phyloP scores from a whole-genome alignment of 768 basidiomycete genomes.

The Leccinum variicolor region DNA sequence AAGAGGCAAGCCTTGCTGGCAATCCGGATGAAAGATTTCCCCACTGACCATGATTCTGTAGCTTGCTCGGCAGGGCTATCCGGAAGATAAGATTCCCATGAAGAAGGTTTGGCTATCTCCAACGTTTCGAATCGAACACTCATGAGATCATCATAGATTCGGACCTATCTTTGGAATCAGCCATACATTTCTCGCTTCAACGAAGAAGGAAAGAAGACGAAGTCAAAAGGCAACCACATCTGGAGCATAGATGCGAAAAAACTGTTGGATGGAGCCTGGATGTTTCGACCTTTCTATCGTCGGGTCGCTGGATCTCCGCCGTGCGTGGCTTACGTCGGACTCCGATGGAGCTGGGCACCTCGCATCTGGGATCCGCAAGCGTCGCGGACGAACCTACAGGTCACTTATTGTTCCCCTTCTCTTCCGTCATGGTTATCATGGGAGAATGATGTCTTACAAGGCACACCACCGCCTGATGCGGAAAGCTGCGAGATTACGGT shows the following conservation, averaged over 20 bases:
- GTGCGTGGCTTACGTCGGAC: constrained; percentile 73
- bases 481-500: constrained; percentile 73
- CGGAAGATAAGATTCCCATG: constrained; percentile 93
- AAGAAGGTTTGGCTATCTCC: constrained; percentile 67
- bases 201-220: constrained; percentile 98
- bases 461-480: constrained; percentile 74
- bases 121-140: constrained; percentile 8
- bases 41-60: constrained; percentile 30
- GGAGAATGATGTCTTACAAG: constrained; percentile 80
- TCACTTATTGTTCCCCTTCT: constrained; percentile 74
- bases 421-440: constrained; percentile 88
- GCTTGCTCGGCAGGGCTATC: constrained; percentile 83
- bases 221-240: constrained; percentile 98
- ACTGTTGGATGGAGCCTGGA: constrained; percentile 69
- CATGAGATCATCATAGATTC: constrained; percentile 51
- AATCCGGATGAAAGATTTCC: constrained; percentile 1
- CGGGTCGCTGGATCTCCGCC: constrained; percentile 84
- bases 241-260: constrained; percentile 99
- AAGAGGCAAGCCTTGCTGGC: constrained; percentile 56
- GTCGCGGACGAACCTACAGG: constrained; percentile 73
- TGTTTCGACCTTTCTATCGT: constrained; percentile 84
- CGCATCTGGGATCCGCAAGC: constrained; percentile 97
- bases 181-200: constrained; percentile 95
- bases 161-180: constrained; percentile 95
- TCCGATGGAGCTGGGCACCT: constrained; percentile 87